Base-by-base conservation (phyloP, 352 stramenopile species). In the Pythium apleroticum region DNA sequence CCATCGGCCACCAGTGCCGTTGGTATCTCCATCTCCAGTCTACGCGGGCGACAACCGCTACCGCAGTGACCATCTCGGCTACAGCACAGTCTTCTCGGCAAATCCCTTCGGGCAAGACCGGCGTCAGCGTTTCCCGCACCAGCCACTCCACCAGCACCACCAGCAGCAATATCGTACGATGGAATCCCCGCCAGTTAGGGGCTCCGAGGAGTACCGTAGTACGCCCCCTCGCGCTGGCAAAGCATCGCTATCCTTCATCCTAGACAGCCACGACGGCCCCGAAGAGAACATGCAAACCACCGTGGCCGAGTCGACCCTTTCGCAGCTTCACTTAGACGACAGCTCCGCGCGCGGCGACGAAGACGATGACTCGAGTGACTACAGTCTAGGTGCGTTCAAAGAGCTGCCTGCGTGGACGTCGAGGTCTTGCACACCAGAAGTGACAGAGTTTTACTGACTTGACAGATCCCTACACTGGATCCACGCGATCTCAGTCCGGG, bases 211-310 rank as follows among this genome's bases (percentile, higher is more conserved):
- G 49, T 19, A 50, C 43, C 43, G 25, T 24, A 62, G 17, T 28
- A 54, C 55, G n/a, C 60, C 60, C 27, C 17, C 35, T 37, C 58
- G 55, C 57, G 54, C 57, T 1, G 63, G 55, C 20, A 77, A 77
- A 22, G 68, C 62, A 17, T 77, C 71, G 31, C 37, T 77, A 19
- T 64, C 71, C 30, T 77, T 77, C 49, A 77, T 77, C 30, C 56
- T 77, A 3, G 71, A 63, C 59, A 35, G 35, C 57, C 37, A 66
- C 28, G 41, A 54, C 15, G 43, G 50, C 5, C 41, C 41, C 22
- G 33, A 33, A 22, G 43, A 57, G n/a, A 33, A 43, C 37, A 57
- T 53, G 24, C 20, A 71, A 14, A 35, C 45, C 25, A 58, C 52
- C 7, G 50, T 60, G 19, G 24, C 46, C n/a, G 55, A 69, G 41